These are phyloP conservation scores for Beauveria medogensis DNA, from an alignment of 2,329 filamentous ascomycete genomes.

Conservation along the genomic window DNA sequence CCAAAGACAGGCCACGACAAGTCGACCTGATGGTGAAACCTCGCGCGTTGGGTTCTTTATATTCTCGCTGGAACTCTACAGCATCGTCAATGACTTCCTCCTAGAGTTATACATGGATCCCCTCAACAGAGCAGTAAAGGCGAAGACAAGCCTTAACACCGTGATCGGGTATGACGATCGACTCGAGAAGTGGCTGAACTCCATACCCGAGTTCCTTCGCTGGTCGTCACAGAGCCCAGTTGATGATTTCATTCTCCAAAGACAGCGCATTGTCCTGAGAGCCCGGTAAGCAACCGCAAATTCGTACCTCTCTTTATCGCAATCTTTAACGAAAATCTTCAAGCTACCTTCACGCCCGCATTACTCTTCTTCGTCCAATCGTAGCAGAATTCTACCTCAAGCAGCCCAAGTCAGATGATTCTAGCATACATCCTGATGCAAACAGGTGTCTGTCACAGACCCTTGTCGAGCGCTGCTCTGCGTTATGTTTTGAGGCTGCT, in stretches of 20 bases:
- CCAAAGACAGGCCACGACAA: not conserved
- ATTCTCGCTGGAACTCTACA: slow-evolving; percentile 5
- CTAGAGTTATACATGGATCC: not conserved
- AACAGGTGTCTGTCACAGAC: not conserved
- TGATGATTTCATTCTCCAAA: not conserved
- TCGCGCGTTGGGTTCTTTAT: slow-evolving; percentile 5
- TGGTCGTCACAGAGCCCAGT: not conserved
- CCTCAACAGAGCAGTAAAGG: not conserved
- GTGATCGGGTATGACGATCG: not conserved
- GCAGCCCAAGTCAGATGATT: not conserved
- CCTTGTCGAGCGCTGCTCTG: not conserved
- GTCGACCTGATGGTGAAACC: slow-evolving; percentile 3
- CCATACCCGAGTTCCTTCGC: slow-evolving; percentile 4
- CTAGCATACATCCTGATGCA: not conserved
- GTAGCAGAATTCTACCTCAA: not conserved
- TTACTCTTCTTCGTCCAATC: not conserved
- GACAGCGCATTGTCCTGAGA: slow-evolving; percentile 9
- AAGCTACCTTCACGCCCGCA: slow-evolving; percentile 1
- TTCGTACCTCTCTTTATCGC: not conserved
- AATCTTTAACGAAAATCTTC: not conserved
- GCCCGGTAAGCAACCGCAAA: not conserved
- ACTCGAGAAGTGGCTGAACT: slow-evolving; percentile 7
- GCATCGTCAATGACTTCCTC: slow-evolving; percentile 9
- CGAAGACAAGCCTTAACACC: not conserved
- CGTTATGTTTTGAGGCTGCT: slow-evolving; percentile 1